phyloP scores from a whole-genome alignment of 352 stramenopile species.

The Globisporangium perplexum region DNA sequence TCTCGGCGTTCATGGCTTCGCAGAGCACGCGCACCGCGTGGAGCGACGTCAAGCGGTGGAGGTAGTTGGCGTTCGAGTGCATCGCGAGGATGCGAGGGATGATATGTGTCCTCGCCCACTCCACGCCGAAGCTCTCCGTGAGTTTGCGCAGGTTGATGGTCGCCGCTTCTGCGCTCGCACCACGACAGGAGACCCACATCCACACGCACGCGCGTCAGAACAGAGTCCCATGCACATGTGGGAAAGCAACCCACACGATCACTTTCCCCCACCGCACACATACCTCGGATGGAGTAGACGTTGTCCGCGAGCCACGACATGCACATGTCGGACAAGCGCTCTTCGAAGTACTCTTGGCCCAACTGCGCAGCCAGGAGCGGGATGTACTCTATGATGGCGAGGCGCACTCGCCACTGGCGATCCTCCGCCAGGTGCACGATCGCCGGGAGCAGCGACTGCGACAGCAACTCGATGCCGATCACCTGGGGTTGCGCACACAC shows the following conservation, averaged over 20 bases:
- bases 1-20: slow-evolving; percentile 66
- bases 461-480: slow-evolving; percentile 96
- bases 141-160: slow-evolving; percentile 94
- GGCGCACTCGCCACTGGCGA: slow-evolving; percentile 97
- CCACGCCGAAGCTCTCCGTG: slow-evolving; percentile 92
- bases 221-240: background rate
- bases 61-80: slow-evolving; percentile 91
- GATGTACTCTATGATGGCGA: slow-evolving; percentile 98
- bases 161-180: slow-evolving; percentile 71
- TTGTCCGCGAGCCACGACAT: slow-evolving; percentile 97
- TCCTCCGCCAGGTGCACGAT: slow-evolving; percentile 98
- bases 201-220: background rate
- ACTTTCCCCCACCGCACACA: background rate
- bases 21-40: slow-evolving; percentile 84
- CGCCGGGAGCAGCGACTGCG: slow-evolving; percentile 94
- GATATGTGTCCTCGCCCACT: slow-evolving; percentile 93
- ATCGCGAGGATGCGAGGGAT: slow-evolving; percentile 94
- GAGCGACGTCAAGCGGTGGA: slow-evolving; percentile 92
- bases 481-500: slow-evolving; percentile 48
- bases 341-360: slow-evolving; percentile 94
- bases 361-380: slow-evolving; percentile 95
- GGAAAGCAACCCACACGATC: background rate
- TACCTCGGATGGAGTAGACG: slow-evolving; percentile 94
- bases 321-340: slow-evolving; percentile 93
- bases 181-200: background rate